Conservation (phyloP, 2,329 filamentous ascomycete species). For the Talaromyces sp. region DNA sequence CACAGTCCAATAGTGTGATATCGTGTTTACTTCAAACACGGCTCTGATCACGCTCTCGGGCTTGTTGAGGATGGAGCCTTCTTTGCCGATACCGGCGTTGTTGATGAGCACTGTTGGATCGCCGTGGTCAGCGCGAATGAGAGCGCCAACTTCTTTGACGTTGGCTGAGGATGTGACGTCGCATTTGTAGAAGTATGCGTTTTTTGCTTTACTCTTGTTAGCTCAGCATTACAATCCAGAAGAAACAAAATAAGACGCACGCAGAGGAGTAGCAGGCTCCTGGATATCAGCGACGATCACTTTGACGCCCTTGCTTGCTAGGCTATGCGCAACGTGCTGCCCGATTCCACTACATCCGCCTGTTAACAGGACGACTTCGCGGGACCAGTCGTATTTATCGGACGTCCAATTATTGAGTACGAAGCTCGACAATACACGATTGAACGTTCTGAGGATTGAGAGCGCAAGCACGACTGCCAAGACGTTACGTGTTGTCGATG, state of each 20-base stretch:
- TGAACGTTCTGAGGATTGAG: slow-evolving; percentile 27
- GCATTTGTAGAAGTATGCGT: slow-evolving; percentile 36
- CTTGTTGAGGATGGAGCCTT: slow-evolving; percentile 47
- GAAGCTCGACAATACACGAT: slow-evolving; percentile 23
- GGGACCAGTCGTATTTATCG: slow-evolving; percentile 31
- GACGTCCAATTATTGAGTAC: slow-evolving; percentile 25
- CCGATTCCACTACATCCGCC: slow-evolving; percentile 41
- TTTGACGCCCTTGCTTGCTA: slow-evolving; percentile 28
- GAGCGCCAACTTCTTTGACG: slow-evolving; percentile 32
- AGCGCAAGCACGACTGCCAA: slow-evolving; percentile 25
- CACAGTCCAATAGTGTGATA: slow-evolving; percentile 51
- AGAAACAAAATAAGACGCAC: slow-evolving; percentile 17
- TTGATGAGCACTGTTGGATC: slow-evolving; percentile 49
- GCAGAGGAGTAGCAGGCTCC: slow-evolving; percentile 32
- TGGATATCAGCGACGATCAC: slow-evolving; percentile 39
- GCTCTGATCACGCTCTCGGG: slow-evolving; percentile 44
- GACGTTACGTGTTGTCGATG: slow-evolving; percentile 30
- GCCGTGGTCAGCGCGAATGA: slow-evolving; percentile 41
- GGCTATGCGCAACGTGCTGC: slow-evolving; percentile 34
- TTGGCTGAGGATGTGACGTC: slow-evolving; percentile 37
- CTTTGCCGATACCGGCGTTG: slow-evolving; percentile 50
- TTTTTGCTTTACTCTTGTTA: slow-evolving; percentile 24
- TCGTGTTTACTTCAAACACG: slow-evolving; percentile 53
- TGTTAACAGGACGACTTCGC: slow-evolving; percentile 36
- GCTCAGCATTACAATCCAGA: background rate